Base-by-base conservation (phyloP, 345 rosid genomes). In the Linum lewisii region DNA sequence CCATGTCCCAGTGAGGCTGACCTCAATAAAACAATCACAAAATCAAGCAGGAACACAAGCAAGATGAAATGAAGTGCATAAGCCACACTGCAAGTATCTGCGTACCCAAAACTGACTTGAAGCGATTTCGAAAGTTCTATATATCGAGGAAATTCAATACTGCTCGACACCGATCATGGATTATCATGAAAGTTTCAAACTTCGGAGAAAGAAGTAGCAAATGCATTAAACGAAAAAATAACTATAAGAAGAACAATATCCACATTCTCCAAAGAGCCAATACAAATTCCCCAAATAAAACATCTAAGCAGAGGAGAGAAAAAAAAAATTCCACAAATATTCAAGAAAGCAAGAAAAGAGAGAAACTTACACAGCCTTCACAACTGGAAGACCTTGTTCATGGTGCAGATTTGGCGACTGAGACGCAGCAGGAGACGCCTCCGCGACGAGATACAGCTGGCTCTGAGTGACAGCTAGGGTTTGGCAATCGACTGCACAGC, bases 401-500 rank as follows among this genome's bases (percentile, higher is more conserved):
- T 42, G 47, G 15, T 42, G 47, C 47, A 11, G 47, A 42, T 11
- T 42, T 11, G 47, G 47, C 9, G 47, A 16, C 47, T 42, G 47
- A 42, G 45, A 15, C 45, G 18, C 47, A 34, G 38, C 38, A 34
- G 38, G 38, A 11, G 38, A 5, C 47, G 47, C 47, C 18, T 14
- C 14, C 2, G 47, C 14, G 13, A 11, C 47, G 47, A 42, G 47
- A 42, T 42, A 16, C 47, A 16, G 47, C 14, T 19, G 23, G 23
- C 54, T 34, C 14, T 21, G 11, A 24, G 51, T 14, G 24, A 50
- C 26, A n/a, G 65, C 34, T 44, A 22, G 53, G 9, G 6, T 7
- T 47, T 1, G 3, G 68, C n/a, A 59, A 56, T 23, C 45, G 73
- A 51, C 68, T 25, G 51, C 10, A 52, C 52, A 61, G 63, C 70